Percentiles rank a stretch among this genome's conserved stretches.
phyloP scores from a whole-genome alignment of 2,329 filamentous ascomycete genomes.

The Cyanodermella asteris region DNA sequence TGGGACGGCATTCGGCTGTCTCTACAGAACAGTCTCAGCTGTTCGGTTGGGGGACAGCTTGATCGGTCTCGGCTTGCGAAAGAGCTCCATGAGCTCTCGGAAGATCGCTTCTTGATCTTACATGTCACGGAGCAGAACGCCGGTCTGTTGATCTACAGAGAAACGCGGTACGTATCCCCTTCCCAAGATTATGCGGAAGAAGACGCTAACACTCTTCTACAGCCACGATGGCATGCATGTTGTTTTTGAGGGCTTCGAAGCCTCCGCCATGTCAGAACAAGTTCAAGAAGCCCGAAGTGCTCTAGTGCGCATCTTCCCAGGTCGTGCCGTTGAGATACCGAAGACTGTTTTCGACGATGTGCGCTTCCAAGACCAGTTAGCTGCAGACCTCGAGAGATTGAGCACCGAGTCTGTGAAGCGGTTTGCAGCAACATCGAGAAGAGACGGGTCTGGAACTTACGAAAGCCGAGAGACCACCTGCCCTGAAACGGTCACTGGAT shows the following conservation, averaged over 20 bases:
- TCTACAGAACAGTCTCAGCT: too few relatives aligned
- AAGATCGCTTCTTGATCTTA: slow-evolving; percentile 23
- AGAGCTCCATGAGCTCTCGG: too few relatives aligned
- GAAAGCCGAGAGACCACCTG: slow-evolving; percentile 37
- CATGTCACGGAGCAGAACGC: slow-evolving; percentile 28
- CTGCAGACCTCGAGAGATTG: slow-evolving; percentile 33
- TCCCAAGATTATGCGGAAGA: slow-evolving; percentile 3
- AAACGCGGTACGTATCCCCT: slow-evolving; percentile 13
- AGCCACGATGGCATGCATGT: slow-evolving; percentile 11
- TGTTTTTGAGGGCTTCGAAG: slow-evolving; percentile 40
- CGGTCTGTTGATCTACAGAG: slow-evolving; percentile 20
- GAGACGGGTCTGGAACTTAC: slow-evolving; percentile 25
- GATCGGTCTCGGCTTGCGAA: too few relatives aligned
- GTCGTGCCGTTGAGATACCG: slow-evolving; percentile 26
- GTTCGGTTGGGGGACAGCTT: too few relatives aligned
- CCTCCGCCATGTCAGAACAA: slow-evolving; percentile 29
- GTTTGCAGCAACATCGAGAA: slow-evolving; percentile 30
- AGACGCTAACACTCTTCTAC: slow-evolving; percentile 6
- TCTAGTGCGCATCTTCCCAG: slow-evolving; percentile 39
- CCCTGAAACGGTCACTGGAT: slow-evolving; percentile 35
- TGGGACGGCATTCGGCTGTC: too few relatives aligned
- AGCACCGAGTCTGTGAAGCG: slow-evolving; percentile 29
- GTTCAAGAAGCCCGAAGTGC: slow-evolving; percentile 30
- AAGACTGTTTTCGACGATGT: slow-evolving; percentile 15
- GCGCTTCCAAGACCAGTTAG: slow-evolving; percentile 26